Evolutionary conservation across 2,329 filamentous ascomycete species (phyloP), one percentile per base, ranked within the genome.

Genomic region (Zasmidium angulare): DNA sequence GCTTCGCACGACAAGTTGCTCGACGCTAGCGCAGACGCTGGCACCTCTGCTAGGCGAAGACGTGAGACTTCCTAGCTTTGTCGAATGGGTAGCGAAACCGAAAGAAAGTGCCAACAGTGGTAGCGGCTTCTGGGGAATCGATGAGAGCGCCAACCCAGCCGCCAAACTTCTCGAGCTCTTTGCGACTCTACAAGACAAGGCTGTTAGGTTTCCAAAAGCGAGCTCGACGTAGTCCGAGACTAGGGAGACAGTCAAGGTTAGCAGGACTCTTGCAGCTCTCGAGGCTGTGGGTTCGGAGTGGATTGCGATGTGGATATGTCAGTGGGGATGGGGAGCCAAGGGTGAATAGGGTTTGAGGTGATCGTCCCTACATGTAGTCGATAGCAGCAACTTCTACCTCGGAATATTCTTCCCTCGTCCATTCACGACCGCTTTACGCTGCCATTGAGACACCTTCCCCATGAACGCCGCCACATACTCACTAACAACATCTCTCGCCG

Each of bases 151-250:
- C 17, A 56, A 66, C 12, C 62, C 68, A 2, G 68, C 64, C 1
- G 29, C 65, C 22, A 69, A 70, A 58, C 54, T 70, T 1, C 17
- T 70, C 19, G 63, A 65, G 29, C 68, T 69, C 48, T 68, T 65
- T 48, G 57, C 66, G 11, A 62, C 47, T 26, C 58, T 60, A 14
- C 21, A 60, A 19, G 55, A 50, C n/a, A 52, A 53, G 12, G 43
- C 57, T 14, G 52, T 61, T 2, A 58, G 59, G 17, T 50, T 63
- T 20, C 58, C 61, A n/a, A 63, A 60, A 17, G 53, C 58, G 14
- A 56, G 31, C 36, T 29, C 48, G 14, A 51, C 40, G 21, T 21
- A 22, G 43, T 31, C 65, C 31, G 61, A 59, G 9, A 61, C 57
- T 2, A 46, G 56, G 11, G 46, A 63, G 14, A 66, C 65, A 9